Base-by-base conservation (phyloP, 2,329 filamentous ascomycete species). In the Colletotrichum eremochloae region DNA sequence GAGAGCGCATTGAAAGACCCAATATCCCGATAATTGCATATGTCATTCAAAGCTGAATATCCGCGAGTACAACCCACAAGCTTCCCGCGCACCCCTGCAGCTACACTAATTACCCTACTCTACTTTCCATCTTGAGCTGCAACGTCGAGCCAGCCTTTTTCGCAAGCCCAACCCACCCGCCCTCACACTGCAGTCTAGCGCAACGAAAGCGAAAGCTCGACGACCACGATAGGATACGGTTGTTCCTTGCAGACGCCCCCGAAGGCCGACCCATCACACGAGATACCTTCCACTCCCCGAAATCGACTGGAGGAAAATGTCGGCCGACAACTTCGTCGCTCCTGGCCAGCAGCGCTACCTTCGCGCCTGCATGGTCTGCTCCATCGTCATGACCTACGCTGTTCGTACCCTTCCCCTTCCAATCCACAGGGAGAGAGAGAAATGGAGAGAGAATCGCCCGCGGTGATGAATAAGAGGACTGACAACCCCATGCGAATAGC, bases 321-420 rank as follows among this genome's bases (percentile, higher is more conserved):
- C 83, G 15, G 68, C 77, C 20, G 80, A 85, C 70, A 92, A 91
- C 81, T 95, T 90, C 81, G 92, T 95, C 74, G 84, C 93, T 20
- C 88, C 93, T 8, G 88, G 87, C 80, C 93, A 96, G 83, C 91
- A 93, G 85, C 94, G 95, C 83, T 92, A 94, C 81, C 89, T 97
- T 76, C 95, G 96, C 83, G 96, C 96, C 79, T 99, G 96, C 87
- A 98, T 99, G 95, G 94, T 98, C 77, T 99, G 96, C 90, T 96
- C 94, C 67, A 93, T 98, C 80, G 94, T 98, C 75, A 94, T 96
- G 87, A 92, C 93, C 73, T 91, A 92, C 79, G 88, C 87, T 76
- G 93, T 95, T 85, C 76, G 88, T 81, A 18, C 63, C 61, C 68
- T 42, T 66, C 63, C 44, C 74, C 42, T 58, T 24, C 46, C 20